Evolutionary conservation across 1,284 basidiomycete genomes (phyloP).

Genomic region (Thecaphora thlaspeos): DNA sequence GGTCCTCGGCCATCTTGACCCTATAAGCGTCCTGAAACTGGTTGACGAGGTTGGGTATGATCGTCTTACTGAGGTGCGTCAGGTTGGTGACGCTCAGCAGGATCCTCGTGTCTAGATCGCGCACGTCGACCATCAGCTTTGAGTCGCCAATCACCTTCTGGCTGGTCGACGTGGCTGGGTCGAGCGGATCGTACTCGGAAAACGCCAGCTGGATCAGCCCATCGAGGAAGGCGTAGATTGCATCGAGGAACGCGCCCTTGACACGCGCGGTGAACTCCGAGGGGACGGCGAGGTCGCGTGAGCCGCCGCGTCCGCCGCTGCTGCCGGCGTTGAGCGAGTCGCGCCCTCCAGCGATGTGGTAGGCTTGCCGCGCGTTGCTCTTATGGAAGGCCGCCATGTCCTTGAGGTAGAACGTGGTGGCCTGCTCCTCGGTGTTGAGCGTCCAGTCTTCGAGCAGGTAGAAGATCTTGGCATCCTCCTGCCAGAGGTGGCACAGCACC

Average conservation of each 20-base stretch:
- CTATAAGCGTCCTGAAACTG: slow-evolving; percentile 79
- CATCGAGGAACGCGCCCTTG: slow-evolving; percentile 81
- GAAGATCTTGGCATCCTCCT: slow-evolving; percentile 79
- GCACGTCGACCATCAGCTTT: slow-evolving; percentile 49
- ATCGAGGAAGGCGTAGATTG: slow-evolving; percentile 82
- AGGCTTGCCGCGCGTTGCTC: slow-evolving; percentile 74
- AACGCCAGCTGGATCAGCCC: slow-evolving; percentile 82
- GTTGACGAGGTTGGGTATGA: slow-evolving; percentile 76
- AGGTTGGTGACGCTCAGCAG: slow-evolving; percentile 89
- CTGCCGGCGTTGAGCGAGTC: slow-evolving; percentile 1
- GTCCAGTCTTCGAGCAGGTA: slow-evolving; percentile 85
- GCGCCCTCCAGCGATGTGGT: slow-evolving; percentile 78
- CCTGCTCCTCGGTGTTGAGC: slow-evolving; percentile 62
- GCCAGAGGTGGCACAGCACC: slow-evolving; percentile 76
- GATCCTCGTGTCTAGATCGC: slow-evolving; percentile 70
- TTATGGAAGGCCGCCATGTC: slow-evolving; percentile 81
- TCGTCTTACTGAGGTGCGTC: slow-evolving; percentile 68
- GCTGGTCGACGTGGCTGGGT: slow-evolving; percentile 30
- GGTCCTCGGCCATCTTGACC: slow-evolving; percentile 73
- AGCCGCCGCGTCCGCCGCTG: slow-evolving; percentile 5
- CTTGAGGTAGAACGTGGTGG: slow-evolving; percentile 65
- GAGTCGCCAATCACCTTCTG: slow-evolving; percentile 26
- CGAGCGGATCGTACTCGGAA: slow-evolving; percentile 44
- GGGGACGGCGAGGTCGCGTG: slow-evolving; percentile 21
- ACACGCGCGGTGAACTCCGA: slow-evolving; percentile 65